A percentile compares a stretch with the other conserved stretches of the same genome.
Conservation (phyloP, 2,329 filamentous ascomycete species). For the Sporothrix curviconia region DNA sequence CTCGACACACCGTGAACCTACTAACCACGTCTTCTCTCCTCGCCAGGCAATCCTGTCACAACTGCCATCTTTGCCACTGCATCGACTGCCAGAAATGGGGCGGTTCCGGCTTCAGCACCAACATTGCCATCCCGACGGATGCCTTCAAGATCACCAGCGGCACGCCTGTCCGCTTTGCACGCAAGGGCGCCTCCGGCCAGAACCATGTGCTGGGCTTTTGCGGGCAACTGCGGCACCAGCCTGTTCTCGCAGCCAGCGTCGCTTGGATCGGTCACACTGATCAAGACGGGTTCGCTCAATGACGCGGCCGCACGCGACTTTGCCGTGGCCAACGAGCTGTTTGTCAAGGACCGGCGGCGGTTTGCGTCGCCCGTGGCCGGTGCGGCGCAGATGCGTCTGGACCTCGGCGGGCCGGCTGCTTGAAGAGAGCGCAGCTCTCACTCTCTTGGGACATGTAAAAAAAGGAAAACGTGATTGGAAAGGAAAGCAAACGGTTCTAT, state of each 20-base stretch:
- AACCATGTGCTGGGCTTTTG: not conserved
- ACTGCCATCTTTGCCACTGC: not conserved
- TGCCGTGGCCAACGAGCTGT: not conserved
- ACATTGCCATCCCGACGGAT: not conserved
- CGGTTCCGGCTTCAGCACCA: not conserved
- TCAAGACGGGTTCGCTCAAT: not conserved
- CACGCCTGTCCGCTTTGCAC: not conserved
- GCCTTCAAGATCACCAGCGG: not conserved
- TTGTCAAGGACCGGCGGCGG: not conserved
- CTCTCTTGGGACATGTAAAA: not conserved
- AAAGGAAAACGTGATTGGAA: no score
- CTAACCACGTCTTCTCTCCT: not conserved
- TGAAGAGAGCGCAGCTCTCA: no score
- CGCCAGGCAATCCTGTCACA: not conserved
- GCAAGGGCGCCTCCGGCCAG: not conserved
- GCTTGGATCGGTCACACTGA: not conserved
- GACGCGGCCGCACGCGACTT: not conserved
- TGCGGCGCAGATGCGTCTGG: not conserved
- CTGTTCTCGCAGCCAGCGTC: not conserved
- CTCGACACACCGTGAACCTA: no score
- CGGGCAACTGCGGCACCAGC: not conserved
- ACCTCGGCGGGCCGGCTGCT: not conserved
- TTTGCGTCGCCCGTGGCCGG: not conserved
- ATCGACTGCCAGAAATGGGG: slow-evolving; percentile 2
- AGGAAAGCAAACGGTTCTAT: not conserved